These are phyloP conservation scores for Babesia bigemina DNA, from an alignment of 169 alveolate genomes.

Conservation along the genomic window DNA sequence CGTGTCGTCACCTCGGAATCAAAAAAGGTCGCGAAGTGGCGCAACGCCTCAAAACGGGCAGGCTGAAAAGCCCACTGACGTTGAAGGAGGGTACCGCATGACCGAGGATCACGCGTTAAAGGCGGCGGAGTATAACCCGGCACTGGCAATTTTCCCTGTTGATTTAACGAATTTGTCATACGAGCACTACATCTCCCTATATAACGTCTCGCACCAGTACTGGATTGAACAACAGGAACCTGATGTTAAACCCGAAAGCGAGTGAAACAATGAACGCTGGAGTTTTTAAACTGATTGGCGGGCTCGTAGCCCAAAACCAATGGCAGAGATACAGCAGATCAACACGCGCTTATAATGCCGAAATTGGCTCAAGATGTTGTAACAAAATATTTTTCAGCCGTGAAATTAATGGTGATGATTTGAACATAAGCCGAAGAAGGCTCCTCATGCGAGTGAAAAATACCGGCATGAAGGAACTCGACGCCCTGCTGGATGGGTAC, in stretches of 20 bases:
- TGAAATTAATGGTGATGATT: not conserved
- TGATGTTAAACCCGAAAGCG: slow-evolving; percentile 14
- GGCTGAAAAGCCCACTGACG: not conserved
- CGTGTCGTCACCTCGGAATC: not conserved
- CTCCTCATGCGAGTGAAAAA: slow-evolving; percentile 43
- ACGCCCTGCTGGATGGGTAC: slow-evolving; percentile 29
- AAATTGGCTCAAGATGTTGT: not conserved
- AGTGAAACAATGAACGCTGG: not conserved
- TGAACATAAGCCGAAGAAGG: slow-evolving; percentile 13
- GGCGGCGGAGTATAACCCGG: slow-evolving; percentile 75
- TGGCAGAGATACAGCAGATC: not conserved
- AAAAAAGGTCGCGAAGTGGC: not conserved
- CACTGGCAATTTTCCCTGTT: slow-evolving; percentile 74
- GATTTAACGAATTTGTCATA: slow-evolving; percentile 79
- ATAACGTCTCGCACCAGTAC: slow-evolving; percentile 59
- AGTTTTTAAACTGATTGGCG: not conserved
- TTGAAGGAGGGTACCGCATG: not conserved
- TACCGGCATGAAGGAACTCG: slow-evolving; percentile 72
- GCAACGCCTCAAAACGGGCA: too few relatives aligned
- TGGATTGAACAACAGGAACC: slow-evolving; percentile 45
- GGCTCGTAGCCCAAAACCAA: not conserved
- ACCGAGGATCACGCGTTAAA: slow-evolving; percentile 14
- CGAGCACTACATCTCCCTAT: slow-evolving; percentile 72
- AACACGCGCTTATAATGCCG: not conserved
- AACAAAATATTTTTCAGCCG: not conserved